phyloP scores from a whole-genome alignment of 352 stramenopile genomes.

The Globisporangium polare region DNA sequence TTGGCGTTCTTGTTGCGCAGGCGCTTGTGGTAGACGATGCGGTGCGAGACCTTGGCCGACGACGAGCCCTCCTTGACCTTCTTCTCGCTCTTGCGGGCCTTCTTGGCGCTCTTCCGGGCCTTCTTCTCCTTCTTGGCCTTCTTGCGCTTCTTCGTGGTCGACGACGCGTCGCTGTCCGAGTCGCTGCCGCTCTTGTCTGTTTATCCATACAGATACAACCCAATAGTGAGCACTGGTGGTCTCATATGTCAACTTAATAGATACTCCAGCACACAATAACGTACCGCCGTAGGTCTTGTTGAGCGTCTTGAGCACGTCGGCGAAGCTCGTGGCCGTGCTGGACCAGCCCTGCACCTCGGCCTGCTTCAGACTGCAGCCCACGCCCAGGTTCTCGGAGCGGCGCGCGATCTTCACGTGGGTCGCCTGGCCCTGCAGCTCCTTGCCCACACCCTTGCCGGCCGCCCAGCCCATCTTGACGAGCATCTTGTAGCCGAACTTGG shows the following conservation, averaged over 20 bases:
- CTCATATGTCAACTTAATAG: no score
- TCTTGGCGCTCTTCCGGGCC: slow-evolving; percentile 52
- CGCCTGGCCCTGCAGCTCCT: slow-evolving; percentile 88
- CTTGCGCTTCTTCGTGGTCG: slow-evolving; percentile 53
- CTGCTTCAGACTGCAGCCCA: slow-evolving; percentile 90
- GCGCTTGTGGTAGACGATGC: slow-evolving; percentile 79
- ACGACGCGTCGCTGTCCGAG: slow-evolving; percentile 26
- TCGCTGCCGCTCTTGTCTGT: slow-evolving; percentile 34
- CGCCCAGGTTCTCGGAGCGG: slow-evolving; percentile 86
- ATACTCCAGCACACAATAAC: no score
- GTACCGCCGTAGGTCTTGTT: slow-evolving; percentile 73
- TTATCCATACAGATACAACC: not conserved
- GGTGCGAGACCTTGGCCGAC: slow-evolving; percentile 40
- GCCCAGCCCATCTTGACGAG: slow-evolving; percentile 96
- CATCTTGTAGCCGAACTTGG: slow-evolving; percentile 95
- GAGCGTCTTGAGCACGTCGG: slow-evolving; percentile 79
- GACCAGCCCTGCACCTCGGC: slow-evolving; percentile 86
- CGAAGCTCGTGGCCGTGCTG: slow-evolving; percentile 72
- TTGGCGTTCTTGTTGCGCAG: slow-evolving; percentile 87
- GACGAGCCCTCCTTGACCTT: slow-evolving; percentile 28
- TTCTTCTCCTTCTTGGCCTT: slow-evolving; percentile 49
- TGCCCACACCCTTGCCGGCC: slow-evolving; percentile 91
- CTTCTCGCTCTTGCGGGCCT: slow-evolving; percentile 55
- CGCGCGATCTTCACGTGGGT: slow-evolving; percentile 86
- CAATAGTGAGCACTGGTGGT: not conserved